Percentiles rank a stretch among this genome's conserved stretches.
phyloP scores from a whole-genome alignment of 2,329 filamentous ascomycete species.

The Rutstroemia sp. region DNA sequence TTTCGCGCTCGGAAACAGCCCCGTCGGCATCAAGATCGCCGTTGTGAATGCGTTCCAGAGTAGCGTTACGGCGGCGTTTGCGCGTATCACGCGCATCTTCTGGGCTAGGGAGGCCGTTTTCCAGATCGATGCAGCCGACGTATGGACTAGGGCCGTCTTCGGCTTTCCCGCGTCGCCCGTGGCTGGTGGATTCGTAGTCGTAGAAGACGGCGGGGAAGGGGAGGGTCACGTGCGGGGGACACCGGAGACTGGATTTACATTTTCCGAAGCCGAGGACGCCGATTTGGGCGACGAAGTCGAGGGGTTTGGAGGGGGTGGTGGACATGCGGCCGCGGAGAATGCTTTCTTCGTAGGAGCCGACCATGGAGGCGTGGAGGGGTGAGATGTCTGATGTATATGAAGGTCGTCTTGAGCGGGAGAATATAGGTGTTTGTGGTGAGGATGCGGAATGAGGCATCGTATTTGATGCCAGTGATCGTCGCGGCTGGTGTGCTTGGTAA shows the following conservation, averaged over 20 bases:
- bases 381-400: constrained; percentile 70
- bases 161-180: constrained; percentile 49
- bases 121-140: constrained; percentile 85
- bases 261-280: constrained; percentile 85
- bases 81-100: constrained; percentile 36
- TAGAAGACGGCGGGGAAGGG: constrained; percentile 96
- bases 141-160: constrained; percentile 93
- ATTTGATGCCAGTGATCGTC: constrained; percentile 62
- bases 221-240: constrained; percentile 82
- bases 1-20: constrained; percentile 29
- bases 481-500: constrained; percentile 72
- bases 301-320: constrained; percentile 82
- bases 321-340: constrained; percentile 95
- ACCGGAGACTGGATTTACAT: constrained; percentile 77
- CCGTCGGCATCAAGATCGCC: constrained; percentile 21
- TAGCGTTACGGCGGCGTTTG: constrained; percentile 30
- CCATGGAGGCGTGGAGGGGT: constrained; percentile 83
- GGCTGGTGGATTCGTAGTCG: constrained; percentile 67
- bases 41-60: constrained; percentile 10
- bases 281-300: constrained; percentile 92
- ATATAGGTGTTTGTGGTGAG: constrained; percentile 43
- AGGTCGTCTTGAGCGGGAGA: constrained; percentile 51
- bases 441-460: constrained; percentile 35
- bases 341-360: constrained; percentile 95
- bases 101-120: constrained; percentile 61